Evolutionary conservation across 345 rosid species (phyloP).

Genomic region (Erysimum cheiranthoides): DNA sequence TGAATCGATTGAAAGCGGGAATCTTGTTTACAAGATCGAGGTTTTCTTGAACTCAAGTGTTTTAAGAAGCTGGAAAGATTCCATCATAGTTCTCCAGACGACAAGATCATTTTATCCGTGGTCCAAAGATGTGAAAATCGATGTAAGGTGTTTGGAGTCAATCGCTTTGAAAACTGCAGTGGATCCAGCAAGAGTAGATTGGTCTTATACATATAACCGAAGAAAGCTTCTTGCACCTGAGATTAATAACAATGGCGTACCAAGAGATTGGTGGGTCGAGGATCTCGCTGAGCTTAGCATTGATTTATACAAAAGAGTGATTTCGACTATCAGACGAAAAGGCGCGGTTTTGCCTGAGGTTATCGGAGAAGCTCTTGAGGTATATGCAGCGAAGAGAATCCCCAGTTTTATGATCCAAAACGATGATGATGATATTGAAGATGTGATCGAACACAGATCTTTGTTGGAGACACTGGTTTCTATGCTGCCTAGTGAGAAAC

Average conservation of each 20-base stretch:
- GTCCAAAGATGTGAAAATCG: conserved; percentile 65
- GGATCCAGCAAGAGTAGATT: conserved; percentile 64
- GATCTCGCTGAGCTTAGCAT: conserved; percentile 68
- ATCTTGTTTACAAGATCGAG: conserved; percentile 74
- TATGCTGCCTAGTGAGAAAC: conserved; percentile 61
- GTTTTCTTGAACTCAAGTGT: conserved; percentile 76
- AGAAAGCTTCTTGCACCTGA: conserved; percentile 58
- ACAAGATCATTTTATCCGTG: conserved; percentile 58
- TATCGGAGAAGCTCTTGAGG: conserved; percentile 69
- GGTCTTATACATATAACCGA: conserved; percentile 78
- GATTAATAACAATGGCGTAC: conserved; percentile 47
- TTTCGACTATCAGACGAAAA: conserved; percentile 54
- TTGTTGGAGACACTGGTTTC: conserved; percentile 63
- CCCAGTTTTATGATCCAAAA: conserved; percentile 54
- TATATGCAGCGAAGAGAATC: conserved; percentile 60
- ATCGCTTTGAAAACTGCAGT: conserved; percentile 61
- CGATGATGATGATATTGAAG: conserved; percentile 37
- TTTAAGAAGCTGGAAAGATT: conserved; percentile 79
- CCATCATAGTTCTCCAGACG: conserved; percentile 68
- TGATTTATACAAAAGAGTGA: conserved; percentile 61
- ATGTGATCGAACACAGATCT: conserved; percentile 47
- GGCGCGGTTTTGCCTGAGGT: conserved; percentile 52
- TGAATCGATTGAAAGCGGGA: conserved; percentile 65
- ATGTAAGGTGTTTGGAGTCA: conserved; percentile 64
- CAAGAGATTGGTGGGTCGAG: conserved; percentile 83